A percentile compares a stretch with the other conserved stretches of the same genome.
Conservation (phyloP, 1,284 basidiomycete species). For the Trametes polyzona region DNA sequence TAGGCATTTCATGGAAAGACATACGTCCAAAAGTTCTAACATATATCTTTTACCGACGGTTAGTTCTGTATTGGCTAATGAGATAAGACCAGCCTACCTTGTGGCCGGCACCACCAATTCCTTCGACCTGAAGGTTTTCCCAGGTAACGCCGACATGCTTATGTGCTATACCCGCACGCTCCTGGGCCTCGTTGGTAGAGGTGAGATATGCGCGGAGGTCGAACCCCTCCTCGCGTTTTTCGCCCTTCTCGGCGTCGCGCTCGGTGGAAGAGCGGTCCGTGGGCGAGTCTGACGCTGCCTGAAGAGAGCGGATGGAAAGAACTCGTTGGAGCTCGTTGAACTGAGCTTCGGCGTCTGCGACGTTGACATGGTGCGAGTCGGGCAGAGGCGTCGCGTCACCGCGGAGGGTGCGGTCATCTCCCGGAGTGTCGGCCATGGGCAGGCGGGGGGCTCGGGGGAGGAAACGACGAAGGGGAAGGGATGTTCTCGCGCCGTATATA, state of each 20-base stretch:
- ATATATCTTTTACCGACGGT: slow-evolving; percentile 52
- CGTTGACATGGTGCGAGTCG: slow-evolving; percentile 47
- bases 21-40: slow-evolving; percentile 66
- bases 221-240: slow-evolving; percentile 48
- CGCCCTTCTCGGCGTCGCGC: slow-evolving; percentile 51
- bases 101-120: slow-evolving; percentile 61
- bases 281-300: slow-evolving; percentile 14
- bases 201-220: slow-evolving; percentile 79
- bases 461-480: background rate
- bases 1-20: slow-evolving; percentile 20
- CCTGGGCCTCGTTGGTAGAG: slow-evolving; percentile 66
- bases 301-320: slow-evolving; percentile 33
- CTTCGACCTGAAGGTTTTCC: slow-evolving; percentile 76
- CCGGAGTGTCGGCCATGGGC: slow-evolving; percentile 35
- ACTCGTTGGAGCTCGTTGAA: slow-evolving; percentile 56
- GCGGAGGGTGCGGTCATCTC: slow-evolving; percentile 36
- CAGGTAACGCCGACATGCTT: slow-evolving; percentile 87
- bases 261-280: slow-evolving; percentile 27
- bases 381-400: slow-evolving; percentile 23
- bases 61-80: too few relatives aligned
- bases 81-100: slow-evolving; percentile 49
- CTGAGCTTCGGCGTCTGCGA: slow-evolving; percentile 50
- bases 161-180: slow-evolving; percentile 76
- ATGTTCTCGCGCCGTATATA: slow-evolving; percentile 6
- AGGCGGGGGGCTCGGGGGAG: slow-evolving; percentile 3